phyloP scores from a whole-genome alignment of 2,329 filamentous ascomycete genomes.

The Colletotrichum sp. region DNA sequence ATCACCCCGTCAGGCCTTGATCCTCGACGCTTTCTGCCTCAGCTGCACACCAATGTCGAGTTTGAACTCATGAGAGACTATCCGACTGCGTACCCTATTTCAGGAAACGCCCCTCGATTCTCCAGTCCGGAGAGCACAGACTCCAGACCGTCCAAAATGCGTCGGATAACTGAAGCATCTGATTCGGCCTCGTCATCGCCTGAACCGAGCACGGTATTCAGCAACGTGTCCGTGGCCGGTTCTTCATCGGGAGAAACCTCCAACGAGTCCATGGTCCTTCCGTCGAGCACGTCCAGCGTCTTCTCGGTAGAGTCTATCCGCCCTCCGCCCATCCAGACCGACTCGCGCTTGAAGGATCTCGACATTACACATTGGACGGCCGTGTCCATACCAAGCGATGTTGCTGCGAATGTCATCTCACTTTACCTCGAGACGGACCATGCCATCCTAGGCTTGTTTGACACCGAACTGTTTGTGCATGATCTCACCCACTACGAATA shows the following conservation, averaged over 20 bases:
- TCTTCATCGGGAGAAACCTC: neutral
- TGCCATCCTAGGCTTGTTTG: constrained; percentile 40
- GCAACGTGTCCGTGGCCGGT: neutral
- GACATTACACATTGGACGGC: constrained; percentile 39
- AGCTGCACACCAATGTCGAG: constrained; percentile 9
- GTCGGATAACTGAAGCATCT: neutral
- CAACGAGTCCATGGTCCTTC: neutral
- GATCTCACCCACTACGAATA: constrained; percentile 30
- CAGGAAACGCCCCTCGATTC: neutral
- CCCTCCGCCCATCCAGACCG: constrained; percentile 19
- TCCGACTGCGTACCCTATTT: constrained; percentile 9
- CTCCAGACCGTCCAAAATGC: constrained; percentile 2
- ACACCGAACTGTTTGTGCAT: constrained; percentile 35
- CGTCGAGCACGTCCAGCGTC: constrained; percentile 18
- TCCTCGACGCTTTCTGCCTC: neutral
- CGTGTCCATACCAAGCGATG: constrained; percentile 31
- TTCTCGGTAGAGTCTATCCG: constrained; percentile 21
- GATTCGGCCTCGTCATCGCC: neutral
- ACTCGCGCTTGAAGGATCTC: constrained; percentile 30
- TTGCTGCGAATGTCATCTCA: constrained; percentile 36
- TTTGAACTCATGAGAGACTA: constrained; percentile 12
- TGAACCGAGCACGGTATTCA: neutral
- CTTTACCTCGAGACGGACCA: constrained; percentile 43
- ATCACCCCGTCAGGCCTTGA: neutral
- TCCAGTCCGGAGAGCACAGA: neutral